Base-by-base conservation (phyloP, 495 filamentous ascomycete species). In the Daldinia concentrica region DNA sequence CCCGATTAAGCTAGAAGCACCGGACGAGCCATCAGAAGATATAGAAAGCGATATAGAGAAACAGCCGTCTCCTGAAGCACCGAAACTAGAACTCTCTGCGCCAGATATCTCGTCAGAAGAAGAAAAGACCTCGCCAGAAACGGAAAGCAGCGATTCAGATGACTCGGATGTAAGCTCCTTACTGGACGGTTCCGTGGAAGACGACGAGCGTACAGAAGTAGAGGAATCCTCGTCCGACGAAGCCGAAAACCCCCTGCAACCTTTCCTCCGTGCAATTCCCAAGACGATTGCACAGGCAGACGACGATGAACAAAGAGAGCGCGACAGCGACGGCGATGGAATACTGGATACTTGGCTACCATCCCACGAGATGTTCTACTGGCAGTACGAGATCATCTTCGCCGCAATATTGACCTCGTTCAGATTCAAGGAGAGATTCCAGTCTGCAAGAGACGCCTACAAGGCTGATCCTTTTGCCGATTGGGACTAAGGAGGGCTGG, bases 371-470 rank as follows among this genome's bases (percentile, higher is more conserved):
- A 74, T 70, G 62, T 60, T 36, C 50, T 74, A 27, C 52, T 74
- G 66, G 66, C 62, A 74, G 27, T 70, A 51, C 30, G 71, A 74
- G 30, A 12, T 54, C 4, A 6, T 74, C 1, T 74, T 34, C 66
- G 30, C 39, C 24, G 30, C 58, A 2, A 36, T 22, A 34, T 17
- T 69, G 5, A 30, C 58, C 17, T 61, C 50, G 26, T 30, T 34
- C 7, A 5, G 17, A 0, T 67, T 29, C 54, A 59, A 55, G 62
- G 6, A n/a, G 19, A n/a, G 48, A 9, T 74, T 74, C 34, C 26
- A 48, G 12, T 45, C 26, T 0, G 71, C 71, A 0, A 14, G 71
- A 3, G n/a, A 26, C 0, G 58, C 43, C 3, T 74, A 74, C 45
- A 66, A 59, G 43, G 58, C 51, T 15, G 62, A 70, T 9, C 66